Evolutionary conservation across 352 stramenopile genomes (phyloP).

Genomic region (Phytophthora palmivora): DNA sequence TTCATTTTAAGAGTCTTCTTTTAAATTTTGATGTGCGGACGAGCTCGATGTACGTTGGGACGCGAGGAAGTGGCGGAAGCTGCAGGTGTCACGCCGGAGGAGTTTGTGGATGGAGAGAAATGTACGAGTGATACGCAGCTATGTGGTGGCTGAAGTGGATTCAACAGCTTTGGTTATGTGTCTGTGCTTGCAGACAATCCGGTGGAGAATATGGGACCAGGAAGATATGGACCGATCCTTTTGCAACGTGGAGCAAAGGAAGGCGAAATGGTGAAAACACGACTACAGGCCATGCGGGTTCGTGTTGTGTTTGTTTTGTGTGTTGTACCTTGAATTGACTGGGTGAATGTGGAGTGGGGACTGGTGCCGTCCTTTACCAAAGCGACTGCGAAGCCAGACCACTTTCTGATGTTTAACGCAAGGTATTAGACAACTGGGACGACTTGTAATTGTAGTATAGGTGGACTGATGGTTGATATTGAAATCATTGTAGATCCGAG

Average conservation of each 20-base stretch:
- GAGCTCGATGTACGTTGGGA: slow-evolving; percentile 64
- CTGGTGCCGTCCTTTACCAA: slow-evolving; percentile 88
- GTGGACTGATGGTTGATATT: background rate
- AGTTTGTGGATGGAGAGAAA: slow-evolving; percentile 79
- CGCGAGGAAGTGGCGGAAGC: slow-evolving; percentile 59
- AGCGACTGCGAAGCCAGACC: slow-evolving; percentile 69
- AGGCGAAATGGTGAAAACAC: slow-evolving; percentile 21
- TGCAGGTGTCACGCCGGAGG: slow-evolving; percentile 48
- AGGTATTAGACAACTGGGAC: slow-evolving; percentile 41
- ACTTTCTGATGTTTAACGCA: slow-evolving; percentile 90
- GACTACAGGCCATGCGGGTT: slow-evolving; percentile 75
- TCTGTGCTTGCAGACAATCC: slow-evolving; percentile 53
- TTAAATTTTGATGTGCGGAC: slow-evolving; percentile 77
- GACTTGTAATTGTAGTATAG: background rate
- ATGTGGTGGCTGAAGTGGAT: slow-evolving; percentile 1
- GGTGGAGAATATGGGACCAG: slow-evolving; percentile 83
- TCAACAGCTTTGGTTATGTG: slow-evolving; percentile 5
- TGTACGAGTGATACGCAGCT: slow-evolving; percentile 45
- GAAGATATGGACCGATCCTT: slow-evolving; percentile 68
- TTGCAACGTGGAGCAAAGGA: slow-evolving; percentile 30
- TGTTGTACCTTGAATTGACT: background rate
- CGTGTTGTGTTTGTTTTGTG: slow-evolving; percentile 10
- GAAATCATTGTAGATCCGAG: slow-evolving; percentile 62
- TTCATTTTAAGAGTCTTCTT: no score
- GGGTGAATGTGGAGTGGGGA: slow-evolving; percentile 65